These are phyloP conservation scores for Plasmodium gallinaceum DNA, from an alignment of 169 alveolate species.

Conservation along the genomic window DNA sequence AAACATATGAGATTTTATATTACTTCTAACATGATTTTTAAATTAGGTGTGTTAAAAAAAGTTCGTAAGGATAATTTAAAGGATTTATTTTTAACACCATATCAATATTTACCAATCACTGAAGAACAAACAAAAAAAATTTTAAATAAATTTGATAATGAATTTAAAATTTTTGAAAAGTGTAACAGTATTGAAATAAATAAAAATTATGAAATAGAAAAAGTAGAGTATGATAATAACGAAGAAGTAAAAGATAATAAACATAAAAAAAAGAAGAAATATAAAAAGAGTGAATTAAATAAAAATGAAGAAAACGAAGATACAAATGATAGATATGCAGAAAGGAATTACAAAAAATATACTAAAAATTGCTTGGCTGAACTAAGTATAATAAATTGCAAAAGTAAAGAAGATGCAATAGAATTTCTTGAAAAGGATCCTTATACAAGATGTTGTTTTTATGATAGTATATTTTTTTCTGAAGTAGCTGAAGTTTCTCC, in stretches of 20 bases:
- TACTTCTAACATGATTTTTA: constrained; percentile 75
- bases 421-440: constrained; percentile 78
- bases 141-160: constrained; percentile 34
- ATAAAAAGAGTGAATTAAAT: too few species aligned
- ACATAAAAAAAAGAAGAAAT: background rate
- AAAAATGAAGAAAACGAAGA: background rate
- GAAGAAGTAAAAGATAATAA: background rate
- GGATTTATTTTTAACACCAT: constrained; percentile 71
- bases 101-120: constrained; percentile 78
- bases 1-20: constrained; percentile 79
- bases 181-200: constrained; percentile 26
- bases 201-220: background rate
- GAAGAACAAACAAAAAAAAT: constrained; percentile 47
- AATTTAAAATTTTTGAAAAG: constrained; percentile 18
- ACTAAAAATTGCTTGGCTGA: constrained; percentile 53
- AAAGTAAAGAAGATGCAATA: constrained; percentile 72
- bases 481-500: constrained; percentile 75
- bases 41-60: constrained; percentile 41
- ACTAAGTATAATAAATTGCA: constrained; percentile 52
- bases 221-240: background rate
- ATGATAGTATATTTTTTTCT: constrained; percentile 64
- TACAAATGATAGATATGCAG: background rate
- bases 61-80: constrained; percentile 51
- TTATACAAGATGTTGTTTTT: constrained; percentile 76
- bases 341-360: background rate